Conservation (phyloP, 2,329 filamentous ascomycete genomes). For the Phialocephala subalpina region DNA sequence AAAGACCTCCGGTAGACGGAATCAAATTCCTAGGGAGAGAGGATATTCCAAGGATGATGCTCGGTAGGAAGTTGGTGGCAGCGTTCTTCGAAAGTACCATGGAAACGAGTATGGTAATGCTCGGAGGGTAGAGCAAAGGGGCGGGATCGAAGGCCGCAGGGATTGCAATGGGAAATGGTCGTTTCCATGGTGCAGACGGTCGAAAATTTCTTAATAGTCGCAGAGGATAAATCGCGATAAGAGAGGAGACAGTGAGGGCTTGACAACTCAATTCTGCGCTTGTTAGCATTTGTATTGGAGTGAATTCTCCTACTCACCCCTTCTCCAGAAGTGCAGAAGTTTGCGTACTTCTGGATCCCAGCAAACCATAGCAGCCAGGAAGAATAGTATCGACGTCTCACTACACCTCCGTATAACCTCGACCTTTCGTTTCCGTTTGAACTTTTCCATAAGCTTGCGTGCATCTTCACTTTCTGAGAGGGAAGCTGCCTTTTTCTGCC, state of each 20-base stretch:
- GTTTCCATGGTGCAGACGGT: slow-evolving; percentile 34
- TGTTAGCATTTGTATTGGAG: slow-evolving; percentile 30
- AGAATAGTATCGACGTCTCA: slow-evolving; percentile 60
- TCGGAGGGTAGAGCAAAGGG: slow-evolving; percentile 84
- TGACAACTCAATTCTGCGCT: slow-evolving; percentile 41
- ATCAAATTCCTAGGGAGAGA: slow-evolving; percentile 78
- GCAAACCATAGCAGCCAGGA: slow-evolving; percentile 57
- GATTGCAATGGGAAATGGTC: slow-evolving; percentile 53
- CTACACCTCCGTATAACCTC: slow-evolving; percentile 60
- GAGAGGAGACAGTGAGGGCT: slow-evolving; percentile 43
- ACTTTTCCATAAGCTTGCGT: slow-evolving; percentile 43
- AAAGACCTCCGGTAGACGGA: slow-evolving; percentile 62
- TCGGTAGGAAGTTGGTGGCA: slow-evolving; percentile 72
- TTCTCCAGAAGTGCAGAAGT: slow-evolving; percentile 55
- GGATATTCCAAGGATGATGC: slow-evolving; percentile 81
- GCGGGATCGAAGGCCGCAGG: slow-evolving; percentile 89
- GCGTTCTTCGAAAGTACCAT: slow-evolving; percentile 73
- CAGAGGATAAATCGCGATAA: slow-evolving; percentile 65
- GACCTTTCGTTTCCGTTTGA: slow-evolving; percentile 52
- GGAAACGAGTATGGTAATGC: slow-evolving; percentile 79
- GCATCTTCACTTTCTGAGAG: slow-evolving; percentile 28
- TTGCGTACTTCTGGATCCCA: slow-evolving; percentile 53
- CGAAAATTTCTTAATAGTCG: slow-evolving; percentile 58
- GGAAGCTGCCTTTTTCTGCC: slow-evolving; percentile 13
- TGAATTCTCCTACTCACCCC: slow-evolving; percentile 50